Evolutionary conservation across 352 stramenopile genomes (phyloP).

Genomic region (Phytophthora cryptogea): DNA sequence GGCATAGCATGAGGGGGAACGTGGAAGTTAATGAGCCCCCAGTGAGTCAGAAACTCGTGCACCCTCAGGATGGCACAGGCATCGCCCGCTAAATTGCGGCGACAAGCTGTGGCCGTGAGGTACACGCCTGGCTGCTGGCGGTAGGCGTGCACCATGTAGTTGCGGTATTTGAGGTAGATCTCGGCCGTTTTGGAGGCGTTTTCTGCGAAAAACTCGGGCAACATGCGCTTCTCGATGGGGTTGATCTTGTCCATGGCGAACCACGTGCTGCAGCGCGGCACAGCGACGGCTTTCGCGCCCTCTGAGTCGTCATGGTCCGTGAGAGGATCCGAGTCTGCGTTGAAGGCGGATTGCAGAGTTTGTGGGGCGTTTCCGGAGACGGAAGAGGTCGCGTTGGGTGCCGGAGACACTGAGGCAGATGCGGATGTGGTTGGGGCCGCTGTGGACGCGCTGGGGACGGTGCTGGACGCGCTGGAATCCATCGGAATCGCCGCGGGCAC

Average conservation of each 20-base stretch:
- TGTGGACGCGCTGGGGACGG: neutral
- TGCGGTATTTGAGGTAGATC: slow-evolving; percentile 87
- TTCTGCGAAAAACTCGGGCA: slow-evolving; percentile 79
- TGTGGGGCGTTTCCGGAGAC: neutral
- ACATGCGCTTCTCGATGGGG: slow-evolving; percentile 80
- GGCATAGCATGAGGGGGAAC: slow-evolving; percentile 76
- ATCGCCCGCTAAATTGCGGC: slow-evolving; percentile 78
- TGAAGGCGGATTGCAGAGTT: slow-evolving; percentile 8
- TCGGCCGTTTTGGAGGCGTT: slow-evolving; percentile 41
- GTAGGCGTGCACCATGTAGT: slow-evolving; percentile 87
- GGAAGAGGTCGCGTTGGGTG: neutral
- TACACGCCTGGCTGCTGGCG: slow-evolving; percentile 81
- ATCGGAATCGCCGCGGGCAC: slow-evolving; percentile 11
- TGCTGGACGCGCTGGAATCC: slow-evolving; percentile 6
- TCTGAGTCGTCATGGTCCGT: slow-evolving; percentile 33
- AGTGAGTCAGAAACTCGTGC: slow-evolving; percentile 87
- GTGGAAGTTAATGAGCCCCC: slow-evolving; percentile 88
- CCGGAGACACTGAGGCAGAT: neutral
- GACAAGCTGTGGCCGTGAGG: slow-evolving; percentile 82
- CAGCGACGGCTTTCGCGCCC: slow-evolving; percentile 40
- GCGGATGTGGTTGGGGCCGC: neutral
- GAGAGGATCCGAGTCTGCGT: slow-evolving; percentile 11
- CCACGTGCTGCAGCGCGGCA: slow-evolving; percentile 79
- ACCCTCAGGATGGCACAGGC: slow-evolving; percentile 84
- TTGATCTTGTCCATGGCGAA: slow-evolving; percentile 81